Evolutionary conservation across 768 basidiomycete species (phyloP).

Genomic region (Mycena belliarum): DNA sequence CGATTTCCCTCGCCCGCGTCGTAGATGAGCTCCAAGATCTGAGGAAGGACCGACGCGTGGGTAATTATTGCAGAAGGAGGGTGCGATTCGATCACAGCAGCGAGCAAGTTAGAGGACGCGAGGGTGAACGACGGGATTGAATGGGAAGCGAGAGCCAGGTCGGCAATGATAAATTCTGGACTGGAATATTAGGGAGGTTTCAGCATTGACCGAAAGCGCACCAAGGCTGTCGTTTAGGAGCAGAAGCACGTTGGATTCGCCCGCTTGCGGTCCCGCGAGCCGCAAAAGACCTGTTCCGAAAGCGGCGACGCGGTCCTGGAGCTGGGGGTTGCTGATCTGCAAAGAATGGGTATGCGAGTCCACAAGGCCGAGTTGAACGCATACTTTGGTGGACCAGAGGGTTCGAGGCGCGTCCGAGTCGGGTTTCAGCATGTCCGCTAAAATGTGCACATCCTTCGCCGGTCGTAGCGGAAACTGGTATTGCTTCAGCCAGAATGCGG

Average conservation of each 20-base stretch:
- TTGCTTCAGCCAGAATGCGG: neutral
- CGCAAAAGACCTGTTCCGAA: slow-evolving; percentile 74
- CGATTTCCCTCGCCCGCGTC: slow-evolving; percentile 50
- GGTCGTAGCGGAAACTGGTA: slow-evolving; percentile 73
- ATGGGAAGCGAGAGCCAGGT: slow-evolving; percentile 74
- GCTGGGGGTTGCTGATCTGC: slow-evolving; percentile 72
- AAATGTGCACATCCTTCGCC: slow-evolving; percentile 65
- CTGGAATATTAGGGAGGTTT: neutral
- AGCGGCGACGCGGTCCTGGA: slow-evolving; percentile 70
- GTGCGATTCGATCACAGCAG: slow-evolving; percentile 62
- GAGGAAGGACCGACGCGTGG: slow-evolving; percentile 62
- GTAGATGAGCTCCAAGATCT: slow-evolving; percentile 72
- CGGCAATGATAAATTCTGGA: slow-evolving; percentile 75
- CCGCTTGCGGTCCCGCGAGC: slow-evolving; percentile 53
- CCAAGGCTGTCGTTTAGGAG: slow-evolving; percentile 80
- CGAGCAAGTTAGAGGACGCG: slow-evolving; percentile 59
- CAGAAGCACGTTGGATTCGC: slow-evolving; percentile 69
- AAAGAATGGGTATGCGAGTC: slow-evolving; percentile 2
- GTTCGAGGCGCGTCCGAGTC: slow-evolving; percentile 70
- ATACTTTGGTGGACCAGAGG: slow-evolving; percentile 78
- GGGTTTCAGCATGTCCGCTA: slow-evolving; percentile 66
- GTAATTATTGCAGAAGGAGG: slow-evolving; percentile 76
- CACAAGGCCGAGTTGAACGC: slow-evolving; percentile 14
- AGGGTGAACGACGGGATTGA: slow-evolving; percentile 71
- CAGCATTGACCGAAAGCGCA: slow-evolving; percentile 28